Conservation (phyloP, 192 early-diverging fungal species). For the Coemansia nantahalensis region DNA sequence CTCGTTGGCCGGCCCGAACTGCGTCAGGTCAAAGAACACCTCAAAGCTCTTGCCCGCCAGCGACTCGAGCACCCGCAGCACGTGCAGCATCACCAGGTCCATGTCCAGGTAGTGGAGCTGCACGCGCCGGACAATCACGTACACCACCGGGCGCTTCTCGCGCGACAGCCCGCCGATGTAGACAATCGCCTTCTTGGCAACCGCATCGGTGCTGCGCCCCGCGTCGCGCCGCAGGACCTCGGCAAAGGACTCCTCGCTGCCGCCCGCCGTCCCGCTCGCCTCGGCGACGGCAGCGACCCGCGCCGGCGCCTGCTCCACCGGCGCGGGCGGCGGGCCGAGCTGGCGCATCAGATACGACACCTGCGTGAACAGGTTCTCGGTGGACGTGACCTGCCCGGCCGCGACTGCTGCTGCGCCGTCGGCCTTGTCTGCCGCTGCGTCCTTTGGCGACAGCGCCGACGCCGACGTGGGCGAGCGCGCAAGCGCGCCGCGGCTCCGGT, state of each 20-base stretch:
- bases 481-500: conserved; percentile 35
- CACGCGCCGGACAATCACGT: conserved; percentile 78
- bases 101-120: conserved; percentile 77
- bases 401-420: not conserved
- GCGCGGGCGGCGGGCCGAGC: conserved; percentile 81
- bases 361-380: conserved; percentile 72
- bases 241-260: conserved; percentile 45
- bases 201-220: conserved; percentile 62
- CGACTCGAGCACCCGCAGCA: conserved; percentile 68
- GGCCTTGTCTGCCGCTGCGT: not conserved
- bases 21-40: conserved; percentile 77
- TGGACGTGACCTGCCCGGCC: conserved; percentile 38
- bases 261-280: conserved; percentile 4
- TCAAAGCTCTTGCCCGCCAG: conserved; percentile 70
- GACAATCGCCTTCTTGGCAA: conserved; percentile 69
- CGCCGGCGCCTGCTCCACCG: conserved; percentile 20
- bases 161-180: conserved; percentile 81
- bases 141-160: conserved; percentile 75
- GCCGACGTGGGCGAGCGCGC: conserved; percentile 9
- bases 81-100: conserved; percentile 75
- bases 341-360: conserved; percentile 82
- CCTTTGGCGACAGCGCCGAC: conserved; percentile 2
- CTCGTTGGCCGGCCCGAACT: conserved; percentile 78
- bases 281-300: conserved; percentile 28
- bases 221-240: conserved; percentile 75